Conservation (phyloP, 2,329 filamentous ascomycete genomes). For the Trichoderma guizhouense region DNA sequence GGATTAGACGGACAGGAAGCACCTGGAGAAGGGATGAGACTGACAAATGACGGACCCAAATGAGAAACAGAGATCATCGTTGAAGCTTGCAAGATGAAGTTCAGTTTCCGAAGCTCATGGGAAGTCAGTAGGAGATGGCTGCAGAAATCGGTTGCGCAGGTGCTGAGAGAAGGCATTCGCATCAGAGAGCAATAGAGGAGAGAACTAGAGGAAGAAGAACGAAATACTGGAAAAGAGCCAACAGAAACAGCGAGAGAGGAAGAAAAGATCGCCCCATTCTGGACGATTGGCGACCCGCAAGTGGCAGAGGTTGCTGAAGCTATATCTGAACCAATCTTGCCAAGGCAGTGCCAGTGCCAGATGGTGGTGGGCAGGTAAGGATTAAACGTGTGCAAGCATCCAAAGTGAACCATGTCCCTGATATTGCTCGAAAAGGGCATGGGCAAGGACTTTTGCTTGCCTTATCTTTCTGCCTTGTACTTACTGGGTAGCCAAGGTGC, state of each 20-base stretch:
- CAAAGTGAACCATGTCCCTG: neutral
- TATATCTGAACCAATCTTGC: neutral
- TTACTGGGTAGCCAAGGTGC: neutral
- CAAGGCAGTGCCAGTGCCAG: neutral
- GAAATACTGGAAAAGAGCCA: neutral
- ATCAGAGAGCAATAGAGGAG: neutral
- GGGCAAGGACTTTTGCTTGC: neutral
- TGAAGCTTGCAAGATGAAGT: neutral
- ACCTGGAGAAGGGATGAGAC: neutral
- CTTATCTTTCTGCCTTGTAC: neutral
- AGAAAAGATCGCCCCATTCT: neutral
- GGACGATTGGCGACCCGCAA: neutral
- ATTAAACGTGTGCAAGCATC: neutral
- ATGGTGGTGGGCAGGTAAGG: neutral
- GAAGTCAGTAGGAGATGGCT: neutral
- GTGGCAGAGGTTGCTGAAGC: neutral
- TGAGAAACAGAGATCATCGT: neutral
- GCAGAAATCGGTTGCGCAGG: neutral
- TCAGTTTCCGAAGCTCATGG: neutral
- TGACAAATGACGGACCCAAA: neutral
- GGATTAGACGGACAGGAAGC: neutral
- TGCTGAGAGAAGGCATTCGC: neutral
- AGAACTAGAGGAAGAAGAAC: neutral
- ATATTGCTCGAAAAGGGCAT: neutral
- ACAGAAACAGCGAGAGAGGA: neutral